Conservation (phyloP, 2,329 filamentous ascomycete species). For the Beauveria medogensis region DNA sequence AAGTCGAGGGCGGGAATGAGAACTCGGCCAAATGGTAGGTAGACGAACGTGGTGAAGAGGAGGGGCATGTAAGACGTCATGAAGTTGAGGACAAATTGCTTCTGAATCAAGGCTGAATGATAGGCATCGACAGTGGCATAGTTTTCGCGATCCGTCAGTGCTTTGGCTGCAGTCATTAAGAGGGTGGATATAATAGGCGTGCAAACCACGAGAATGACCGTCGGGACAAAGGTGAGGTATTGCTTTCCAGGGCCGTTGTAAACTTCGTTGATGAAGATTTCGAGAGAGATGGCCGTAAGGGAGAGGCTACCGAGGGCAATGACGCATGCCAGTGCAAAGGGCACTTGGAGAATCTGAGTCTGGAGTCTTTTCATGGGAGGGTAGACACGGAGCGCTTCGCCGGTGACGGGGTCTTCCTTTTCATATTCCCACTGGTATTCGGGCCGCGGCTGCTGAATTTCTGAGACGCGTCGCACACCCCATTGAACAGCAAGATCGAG, state of each 20-base stretch:
- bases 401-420: constrained; percentile 70
- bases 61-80: constrained; percentile 91
- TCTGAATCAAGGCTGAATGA: constrained; percentile 76
- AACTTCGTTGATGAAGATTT: constrained; percentile 92
- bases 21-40: constrained; percentile 80
- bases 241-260: constrained; percentile 84
- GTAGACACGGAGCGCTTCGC: constrained; percentile 69
- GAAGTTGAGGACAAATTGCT: constrained; percentile 94
- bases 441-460: constrained; percentile 67
- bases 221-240: constrained; percentile 79
- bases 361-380: constrained; percentile 65
- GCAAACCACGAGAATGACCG: constrained; percentile 72
- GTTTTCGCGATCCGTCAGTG: constrained; percentile 78
- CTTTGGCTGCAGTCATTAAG: constrained; percentile 68
- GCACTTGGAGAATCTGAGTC: constrained; percentile 72
- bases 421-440: constrained; percentile 76
- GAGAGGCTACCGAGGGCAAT: constrained; percentile 73
- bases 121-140: constrained; percentile 81
- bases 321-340: constrained; percentile 71
- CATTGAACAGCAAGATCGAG: constrained; percentile 78
- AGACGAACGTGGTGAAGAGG: constrained; percentile 89
- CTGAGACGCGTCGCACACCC: constrained; percentile 78
- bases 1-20: constrained; percentile 82
- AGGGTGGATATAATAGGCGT: constrained; percentile 71
- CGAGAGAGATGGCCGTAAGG: constrained; percentile 78